A percentile compares a stretch with the other conserved stretches of the same genome.
These are phyloP conservation scores for Calvatia gigantea DNA, from an alignment of 768 basidiomycete genomes.

Conservation along the genomic window DNA sequence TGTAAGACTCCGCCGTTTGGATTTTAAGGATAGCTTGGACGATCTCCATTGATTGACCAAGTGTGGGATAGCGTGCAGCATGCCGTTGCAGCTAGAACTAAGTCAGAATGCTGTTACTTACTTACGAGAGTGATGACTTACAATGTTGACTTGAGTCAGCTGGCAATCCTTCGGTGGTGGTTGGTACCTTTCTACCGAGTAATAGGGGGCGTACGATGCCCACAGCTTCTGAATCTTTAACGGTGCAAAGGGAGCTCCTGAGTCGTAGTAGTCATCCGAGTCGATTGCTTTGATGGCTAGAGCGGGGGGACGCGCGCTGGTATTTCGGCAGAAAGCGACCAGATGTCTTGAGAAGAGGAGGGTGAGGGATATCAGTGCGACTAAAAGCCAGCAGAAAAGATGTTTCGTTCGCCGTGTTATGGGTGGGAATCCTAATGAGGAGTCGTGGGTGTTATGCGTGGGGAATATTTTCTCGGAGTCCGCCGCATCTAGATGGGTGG, in stretches of 20 bases:
- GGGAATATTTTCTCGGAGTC: too few relatives aligned
- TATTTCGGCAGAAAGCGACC: not conserved
- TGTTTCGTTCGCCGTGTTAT: too few relatives aligned
- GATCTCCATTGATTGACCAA: constrained; percentile 40
- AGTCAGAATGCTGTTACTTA: not conserved
- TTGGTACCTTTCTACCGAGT: constrained; percentile 41
- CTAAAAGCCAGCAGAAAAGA: too few relatives aligned
- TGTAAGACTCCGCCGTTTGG: constrained; percentile 39
- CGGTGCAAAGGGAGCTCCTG: constrained; percentile 8
- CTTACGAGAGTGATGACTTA: not conserved
- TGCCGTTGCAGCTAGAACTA: constrained; percentile 68
- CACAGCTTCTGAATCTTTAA: constrained; percentile 30
- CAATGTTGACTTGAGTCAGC: constrained; percentile 48
- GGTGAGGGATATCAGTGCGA: too few relatives aligned
- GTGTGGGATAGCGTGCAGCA: constrained; percentile 75
- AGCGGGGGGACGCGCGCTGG: not conserved
- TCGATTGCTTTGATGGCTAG: not conserved
- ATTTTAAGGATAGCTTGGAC: constrained; percentile 50
- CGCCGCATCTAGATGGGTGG: too few relatives aligned
- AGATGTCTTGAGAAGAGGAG: not conserved
- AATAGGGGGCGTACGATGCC: constrained; percentile 64
- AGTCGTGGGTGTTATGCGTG: too few relatives aligned
- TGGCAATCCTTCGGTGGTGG: constrained; percentile 45
- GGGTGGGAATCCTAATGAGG: too few relatives aligned
- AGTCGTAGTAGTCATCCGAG: constrained; percentile 4